These are phyloP conservation scores for Globisporangium yorkense DNA, from an alignment of 352 stramenopile genomes.

Conservation along the genomic window DNA sequence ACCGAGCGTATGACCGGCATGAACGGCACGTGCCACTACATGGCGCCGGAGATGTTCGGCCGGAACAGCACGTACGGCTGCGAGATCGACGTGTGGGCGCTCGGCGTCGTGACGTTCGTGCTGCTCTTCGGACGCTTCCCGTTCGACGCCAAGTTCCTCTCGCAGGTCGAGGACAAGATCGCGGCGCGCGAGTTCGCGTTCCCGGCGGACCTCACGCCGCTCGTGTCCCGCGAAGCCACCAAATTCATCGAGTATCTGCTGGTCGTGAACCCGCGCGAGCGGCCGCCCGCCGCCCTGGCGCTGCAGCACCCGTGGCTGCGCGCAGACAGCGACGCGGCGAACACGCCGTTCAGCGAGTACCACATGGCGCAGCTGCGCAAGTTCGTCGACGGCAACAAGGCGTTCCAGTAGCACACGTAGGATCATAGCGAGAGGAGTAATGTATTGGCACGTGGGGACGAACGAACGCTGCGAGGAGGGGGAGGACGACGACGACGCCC, in stretches of 20 bases:
- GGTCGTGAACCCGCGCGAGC: conserved; percentile 45
- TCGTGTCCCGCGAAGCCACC: conserved; percentile 53
- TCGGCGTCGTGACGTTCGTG: conserved; percentile 70
- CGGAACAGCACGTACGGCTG: conserved; percentile 45
- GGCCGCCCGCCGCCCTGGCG: conserved; percentile 52
- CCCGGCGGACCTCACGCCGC: conserved; percentile 37
- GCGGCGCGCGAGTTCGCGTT: conserved; percentile 51
- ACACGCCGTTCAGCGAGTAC: conserved; percentile 27
- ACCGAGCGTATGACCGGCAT: conserved; percentile 54
- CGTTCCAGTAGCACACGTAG: conserved; percentile 6
- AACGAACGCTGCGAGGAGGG: background rate
- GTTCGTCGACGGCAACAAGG: conserved; percentile 46
- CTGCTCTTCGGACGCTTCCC: conserved; percentile 68
- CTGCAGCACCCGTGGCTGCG: conserved; percentile 74
- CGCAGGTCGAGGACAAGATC: conserved; percentile 83
- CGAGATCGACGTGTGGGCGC: conserved; percentile 72
- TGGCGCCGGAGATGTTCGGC: conserved; percentile 82
- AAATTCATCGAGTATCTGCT: conserved; percentile 82
- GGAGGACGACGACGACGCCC: background rate
- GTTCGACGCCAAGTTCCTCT: conserved; percentile 79
- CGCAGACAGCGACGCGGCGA: conserved; percentile 16
- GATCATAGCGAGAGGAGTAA: background rate
- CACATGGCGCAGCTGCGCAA: conserved; percentile 42
- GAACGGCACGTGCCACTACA: conserved; percentile 82
- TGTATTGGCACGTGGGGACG: background rate